phyloP scores from a whole-genome alignment of 352 stramenopile species.

The Pythium oligandrum region DNA sequence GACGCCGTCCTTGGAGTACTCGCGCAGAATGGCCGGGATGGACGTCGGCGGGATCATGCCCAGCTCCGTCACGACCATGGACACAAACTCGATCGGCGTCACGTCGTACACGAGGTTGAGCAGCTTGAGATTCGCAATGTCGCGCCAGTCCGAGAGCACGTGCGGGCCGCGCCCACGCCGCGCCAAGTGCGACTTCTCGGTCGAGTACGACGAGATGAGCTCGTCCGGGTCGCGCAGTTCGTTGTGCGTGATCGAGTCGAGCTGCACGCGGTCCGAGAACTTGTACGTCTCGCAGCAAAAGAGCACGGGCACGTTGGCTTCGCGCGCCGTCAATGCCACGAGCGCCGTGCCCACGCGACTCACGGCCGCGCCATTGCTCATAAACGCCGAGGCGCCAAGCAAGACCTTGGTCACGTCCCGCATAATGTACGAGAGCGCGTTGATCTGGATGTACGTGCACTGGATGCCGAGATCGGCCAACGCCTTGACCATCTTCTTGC shows the following conservation, averaged over 20 bases:
- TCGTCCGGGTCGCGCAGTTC: slow-evolving; percentile 95
- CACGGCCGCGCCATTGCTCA: slow-evolving; percentile 94
- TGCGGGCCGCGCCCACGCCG: slow-evolving; percentile 36
- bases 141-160: slow-evolving; percentile 77
- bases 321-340: slow-evolving; percentile 89
- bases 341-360: slow-evolving; percentile 89
- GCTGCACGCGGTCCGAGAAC: slow-evolving; percentile 93
- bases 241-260: slow-evolving; percentile 98
- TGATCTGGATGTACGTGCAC: slow-evolving; percentile 93
- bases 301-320: slow-evolving; percentile 93
- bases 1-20: slow-evolving; percentile 80
- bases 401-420: slow-evolving; percentile 96
- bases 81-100: slow-evolving; percentile 96
- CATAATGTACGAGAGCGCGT: slow-evolving; percentile 95
- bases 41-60: slow-evolving; percentile 97
- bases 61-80: slow-evolving; percentile 96
- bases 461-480: slow-evolving; percentile 67
- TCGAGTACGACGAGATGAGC: slow-evolving; percentile 58
- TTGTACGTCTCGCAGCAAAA: slow-evolving; percentile 99
- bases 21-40: slow-evolving; percentile 95
- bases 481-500: slow-evolving; percentile 71
- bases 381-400: slow-evolving; percentile 91
- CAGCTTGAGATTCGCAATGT: slow-evolving; percentile 67
- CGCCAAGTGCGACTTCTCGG: slow-evolving; percentile 38
- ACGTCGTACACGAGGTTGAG: slow-evolving; percentile 94